Evolutionary conservation across 148 eudicot genomes (phyloP), one percentile per base, ranked within the genome.

Genomic region (Spergularia bocconei): DNA sequence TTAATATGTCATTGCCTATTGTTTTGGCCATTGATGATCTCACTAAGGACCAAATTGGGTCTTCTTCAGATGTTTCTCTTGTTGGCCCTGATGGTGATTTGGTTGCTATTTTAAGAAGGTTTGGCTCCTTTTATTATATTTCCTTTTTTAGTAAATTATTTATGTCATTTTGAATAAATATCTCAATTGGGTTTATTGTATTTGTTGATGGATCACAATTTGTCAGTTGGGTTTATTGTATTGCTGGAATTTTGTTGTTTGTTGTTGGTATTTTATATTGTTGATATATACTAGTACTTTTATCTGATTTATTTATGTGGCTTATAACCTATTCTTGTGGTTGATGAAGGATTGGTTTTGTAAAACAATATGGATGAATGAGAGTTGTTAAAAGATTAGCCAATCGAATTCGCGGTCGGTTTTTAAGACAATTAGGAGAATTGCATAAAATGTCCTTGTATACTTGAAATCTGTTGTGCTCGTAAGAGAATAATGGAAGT

Each of bases 1-100:
- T 90, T n/a, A 91, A 93, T 78, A 90, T 93, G 98, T 90, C 97
- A 7, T 73, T 91, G 77, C 98, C 97, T 14, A 91, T 93, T 78
- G 98, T 91, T 70, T 79, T 93, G 70, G 95, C 94, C 0, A 87
- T 93, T 80, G 95, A 90, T 80, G 91, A 93, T 74, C 78, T 78
- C 57, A 81, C 67, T 69, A 91, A 87, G 75, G 87, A 82, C 6
- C 78, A 77, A 41, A 85, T 93, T 83, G 97, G 88, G 71, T 79
- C 72, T 3, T 82, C 85, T 17, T 4, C 60, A 2, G 78, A 86
- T 84, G 97, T 93, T 74, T 87, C 86, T 11, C 83, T 93, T 86
- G 82, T 87, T 75, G 88, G 79, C 38, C 90, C 91, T 62, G 70
- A 79, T 70, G 89, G 84, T 4, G 86, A 88, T 77, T 74, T 87